phyloP scores from a whole-genome alignment of 768 basidiomycete genomes.

The Phlebiopsis gigantea region DNA sequence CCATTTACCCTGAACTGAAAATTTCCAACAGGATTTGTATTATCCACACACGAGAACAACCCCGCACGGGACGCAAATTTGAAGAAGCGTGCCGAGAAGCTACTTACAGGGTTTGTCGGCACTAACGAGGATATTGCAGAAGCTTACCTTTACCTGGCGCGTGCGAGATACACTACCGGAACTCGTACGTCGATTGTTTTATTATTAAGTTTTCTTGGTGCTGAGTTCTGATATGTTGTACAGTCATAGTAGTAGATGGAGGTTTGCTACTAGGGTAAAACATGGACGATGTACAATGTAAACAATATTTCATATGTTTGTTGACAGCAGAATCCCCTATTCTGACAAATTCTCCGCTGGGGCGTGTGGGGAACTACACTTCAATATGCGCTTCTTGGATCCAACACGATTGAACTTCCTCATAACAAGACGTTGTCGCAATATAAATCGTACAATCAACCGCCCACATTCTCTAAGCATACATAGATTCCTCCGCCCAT shows the following conservation, averaged over 20 bases:
- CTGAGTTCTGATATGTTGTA: neutral
- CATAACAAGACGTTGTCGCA: no score
- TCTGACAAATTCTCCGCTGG: no score
- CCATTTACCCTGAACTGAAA: no score
- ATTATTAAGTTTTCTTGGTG: neutral
- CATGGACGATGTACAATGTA: neutral
- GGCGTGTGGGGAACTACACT: no score
- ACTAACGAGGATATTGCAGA: conserved; percentile 1
- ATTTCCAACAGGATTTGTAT: neutral
- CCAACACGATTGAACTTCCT: no score
- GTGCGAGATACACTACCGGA: neutral
- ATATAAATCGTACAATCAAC: no score
- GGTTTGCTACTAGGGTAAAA: neutral
- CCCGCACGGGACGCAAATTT: neutral
- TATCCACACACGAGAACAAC: neutral
- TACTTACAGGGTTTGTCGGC: neutral
- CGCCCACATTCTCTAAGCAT: neutral
- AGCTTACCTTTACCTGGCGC: neutral
- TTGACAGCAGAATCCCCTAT: no score
- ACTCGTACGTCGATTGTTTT: neutral
- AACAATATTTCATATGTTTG: no score
- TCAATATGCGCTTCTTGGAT: no score
- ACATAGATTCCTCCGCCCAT: conserved; percentile 9
- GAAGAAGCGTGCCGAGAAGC: neutral
- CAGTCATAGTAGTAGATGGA: neutral